Evolutionary conservation across 176 grass and related monocot species (phyloP).

Genomic region (Cymbopogon citratus): DNA sequence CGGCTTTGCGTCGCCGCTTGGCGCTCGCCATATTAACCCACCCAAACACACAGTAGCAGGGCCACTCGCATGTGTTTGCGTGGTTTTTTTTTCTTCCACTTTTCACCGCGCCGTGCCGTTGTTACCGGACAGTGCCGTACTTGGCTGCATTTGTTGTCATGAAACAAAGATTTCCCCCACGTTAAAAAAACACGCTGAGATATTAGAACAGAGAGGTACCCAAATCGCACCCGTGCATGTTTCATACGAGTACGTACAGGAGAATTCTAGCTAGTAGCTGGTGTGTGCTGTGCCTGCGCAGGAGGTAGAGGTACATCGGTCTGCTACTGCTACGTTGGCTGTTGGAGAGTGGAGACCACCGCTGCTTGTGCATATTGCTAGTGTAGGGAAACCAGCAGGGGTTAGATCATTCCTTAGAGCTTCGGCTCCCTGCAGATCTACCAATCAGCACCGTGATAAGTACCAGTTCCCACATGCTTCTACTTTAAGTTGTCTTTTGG

Average conservation of each 20-base stretch:
- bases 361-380: neutral
- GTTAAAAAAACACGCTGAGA: neutral
- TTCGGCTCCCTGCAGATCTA: neutral
- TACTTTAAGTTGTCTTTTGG: neutral
- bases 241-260: neutral
- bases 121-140: neutral
- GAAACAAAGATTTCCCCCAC: neutral
- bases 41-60: neutral
- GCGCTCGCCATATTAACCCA: neutral
- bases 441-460: neutral
- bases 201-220: neutral
- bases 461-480: neutral
- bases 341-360: neutral
- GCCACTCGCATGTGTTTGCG: neutral
- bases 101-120: neutral
- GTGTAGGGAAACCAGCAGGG: neutral
- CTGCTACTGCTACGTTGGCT: no score
- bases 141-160: neutral
- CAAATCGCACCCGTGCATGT: neutral
- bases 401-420: neutral
- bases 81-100: neutral
- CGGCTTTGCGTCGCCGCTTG: no score
- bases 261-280: no score
- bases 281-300: no score
- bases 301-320: neutral